phyloP scores from a whole-genome alignment of 2,329 filamentous ascomycete genomes.

The Dactylellina parvicollis region DNA sequence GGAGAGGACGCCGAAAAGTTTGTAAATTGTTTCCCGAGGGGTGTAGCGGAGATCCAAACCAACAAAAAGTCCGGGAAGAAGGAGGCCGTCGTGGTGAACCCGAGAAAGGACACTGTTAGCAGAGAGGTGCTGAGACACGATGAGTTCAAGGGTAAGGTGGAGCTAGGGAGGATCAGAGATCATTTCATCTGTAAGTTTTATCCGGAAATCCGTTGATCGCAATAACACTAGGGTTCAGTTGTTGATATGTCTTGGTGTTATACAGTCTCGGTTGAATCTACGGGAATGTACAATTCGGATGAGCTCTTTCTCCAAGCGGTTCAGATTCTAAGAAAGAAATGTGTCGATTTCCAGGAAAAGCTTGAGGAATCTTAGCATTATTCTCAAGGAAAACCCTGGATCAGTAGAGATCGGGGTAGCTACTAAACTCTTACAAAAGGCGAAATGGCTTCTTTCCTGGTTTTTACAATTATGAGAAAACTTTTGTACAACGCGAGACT shows the following conservation, averaged over 20 bases:
- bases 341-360: conserved; percentile 60
- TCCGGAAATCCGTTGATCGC: not conserved
- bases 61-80: conserved; percentile 79
- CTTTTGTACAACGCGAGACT: too few species aligned
- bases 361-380: conserved; percentile 43
- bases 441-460: too few species aligned
- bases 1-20: conserved; percentile 91
- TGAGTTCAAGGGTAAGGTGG: conserved; percentile 95
- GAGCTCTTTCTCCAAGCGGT: conserved; percentile 91
- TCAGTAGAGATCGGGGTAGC: not conserved
- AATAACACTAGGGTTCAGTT: not conserved
- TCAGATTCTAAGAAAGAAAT: conserved; percentile 85
- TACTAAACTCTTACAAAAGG: not conserved
- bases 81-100: conserved; percentile 86
- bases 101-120: conserved; percentile 95
- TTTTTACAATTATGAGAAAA: too few species aligned
- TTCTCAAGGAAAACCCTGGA: conserved; percentile 20
- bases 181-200: conserved; percentile 80
- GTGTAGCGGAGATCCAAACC: conserved; percentile 82
- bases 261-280: conserved; percentile 82
- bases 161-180: conserved; percentile 86
- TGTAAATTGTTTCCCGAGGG: conserved; percentile 83
- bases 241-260: not conserved
- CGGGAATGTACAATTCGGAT: conserved; percentile 93
- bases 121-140: conserved; percentile 89